Conservation (phyloP, 2,329 filamentous ascomycete genomes). For the Arthrobotrys entomopaga region DNA sequence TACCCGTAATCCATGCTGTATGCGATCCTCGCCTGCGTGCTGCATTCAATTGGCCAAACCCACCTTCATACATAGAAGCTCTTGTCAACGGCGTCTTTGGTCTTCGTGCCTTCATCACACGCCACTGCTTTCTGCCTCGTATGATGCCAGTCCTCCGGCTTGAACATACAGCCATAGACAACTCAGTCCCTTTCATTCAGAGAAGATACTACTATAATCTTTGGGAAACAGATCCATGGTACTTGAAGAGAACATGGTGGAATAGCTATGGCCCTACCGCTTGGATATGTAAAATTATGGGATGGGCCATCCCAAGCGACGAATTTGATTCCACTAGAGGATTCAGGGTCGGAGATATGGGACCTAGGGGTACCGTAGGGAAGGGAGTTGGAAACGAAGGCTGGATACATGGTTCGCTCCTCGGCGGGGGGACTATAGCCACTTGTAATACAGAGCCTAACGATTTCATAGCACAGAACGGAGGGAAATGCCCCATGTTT, state of each 20-base stretch:
- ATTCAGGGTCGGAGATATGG: slow-evolving; percentile 71
- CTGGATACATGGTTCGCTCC: slow-evolving; percentile 27
- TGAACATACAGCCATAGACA: slow-evolving; percentile 66
- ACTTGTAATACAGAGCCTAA: neutral
- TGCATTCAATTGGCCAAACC: slow-evolving; percentile 35
- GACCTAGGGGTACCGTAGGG: slow-evolving; percentile 69
- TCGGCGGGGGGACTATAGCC: slow-evolving; percentile 29
- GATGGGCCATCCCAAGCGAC: slow-evolving; percentile 66
- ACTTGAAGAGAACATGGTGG: slow-evolving; percentile 70
- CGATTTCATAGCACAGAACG: slow-evolving; percentile 4
- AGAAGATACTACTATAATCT: slow-evolving; percentile 66
- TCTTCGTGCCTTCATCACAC: slow-evolving; percentile 68
- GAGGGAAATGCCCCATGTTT: slow-evolving; percentile 46
- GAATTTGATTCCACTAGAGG: slow-evolving; percentile 65
- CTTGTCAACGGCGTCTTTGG: slow-evolving; percentile 66
- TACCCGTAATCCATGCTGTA: slow-evolving; percentile 68
- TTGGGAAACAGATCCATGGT: slow-evolving; percentile 74
- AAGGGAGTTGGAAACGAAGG: slow-evolving; percentile 54
- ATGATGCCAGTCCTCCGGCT: slow-evolving; percentile 63
- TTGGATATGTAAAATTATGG: slow-evolving; percentile 65
- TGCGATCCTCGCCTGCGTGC: slow-evolving; percentile 63
- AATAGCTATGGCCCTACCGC: slow-evolving; percentile 72
- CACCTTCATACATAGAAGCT: slow-evolving; percentile 58
- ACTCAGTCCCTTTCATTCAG: slow-evolving; percentile 61
- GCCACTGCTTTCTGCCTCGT: slow-evolving; percentile 72